Percentiles rank a stretch among this genome's conserved stretches.
Conservation (phyloP, 2,329 filamentous ascomycete species). For the Talaromyces sp. region DNA sequence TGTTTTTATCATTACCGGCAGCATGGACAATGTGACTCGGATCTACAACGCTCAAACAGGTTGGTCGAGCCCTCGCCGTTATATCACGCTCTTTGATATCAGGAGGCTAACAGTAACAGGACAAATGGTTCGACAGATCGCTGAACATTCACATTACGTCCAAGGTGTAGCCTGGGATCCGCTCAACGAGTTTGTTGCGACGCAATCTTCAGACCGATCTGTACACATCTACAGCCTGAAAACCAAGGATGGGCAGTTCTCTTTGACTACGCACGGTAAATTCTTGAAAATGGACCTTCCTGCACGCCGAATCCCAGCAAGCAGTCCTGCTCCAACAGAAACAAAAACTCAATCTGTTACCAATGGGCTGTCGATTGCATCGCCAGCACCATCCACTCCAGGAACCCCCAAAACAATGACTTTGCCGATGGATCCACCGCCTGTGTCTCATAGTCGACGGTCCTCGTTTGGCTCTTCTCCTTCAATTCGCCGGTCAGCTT, state of each 20-base stretch:
- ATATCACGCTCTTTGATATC: constrained; percentile 8
- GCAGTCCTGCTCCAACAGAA: constrained; percentile 87
- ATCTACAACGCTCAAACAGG: constrained; percentile 95
- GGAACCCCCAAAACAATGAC: constrained; percentile 88
- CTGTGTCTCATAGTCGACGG: constrained; percentile 86
- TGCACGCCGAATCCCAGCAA: constrained; percentile 81
- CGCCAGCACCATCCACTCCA: constrained; percentile 84
- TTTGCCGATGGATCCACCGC: constrained; percentile 93
- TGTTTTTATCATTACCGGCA: constrained; percentile 93
- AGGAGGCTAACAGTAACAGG: constrained; percentile 39
- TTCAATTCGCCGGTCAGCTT: constrained; percentile 80
- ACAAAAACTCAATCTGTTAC: constrained; percentile 34
- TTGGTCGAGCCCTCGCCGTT: constrained; percentile 43
- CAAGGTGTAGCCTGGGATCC: constrained; percentile 99
- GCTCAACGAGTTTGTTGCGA: constrained; percentile 95
- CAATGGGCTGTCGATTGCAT: constrained; percentile 58
- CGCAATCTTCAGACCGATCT: constrained; percentile 95
- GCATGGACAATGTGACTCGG: constrained; percentile 97
- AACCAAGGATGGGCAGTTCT: constrained; percentile 94
- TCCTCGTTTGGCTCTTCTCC: constrained; percentile 83
- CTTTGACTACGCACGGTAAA: constrained; percentile 73
- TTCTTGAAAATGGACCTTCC: constrained; percentile 93
- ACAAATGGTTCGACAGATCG: constrained; percentile 81
- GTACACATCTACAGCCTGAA: constrained; percentile 96
- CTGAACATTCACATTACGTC: constrained; percentile 96